Base-by-base conservation (phyloP, 176 grass and related monocot genomes). In the Lolium multiflorum region DNA sequence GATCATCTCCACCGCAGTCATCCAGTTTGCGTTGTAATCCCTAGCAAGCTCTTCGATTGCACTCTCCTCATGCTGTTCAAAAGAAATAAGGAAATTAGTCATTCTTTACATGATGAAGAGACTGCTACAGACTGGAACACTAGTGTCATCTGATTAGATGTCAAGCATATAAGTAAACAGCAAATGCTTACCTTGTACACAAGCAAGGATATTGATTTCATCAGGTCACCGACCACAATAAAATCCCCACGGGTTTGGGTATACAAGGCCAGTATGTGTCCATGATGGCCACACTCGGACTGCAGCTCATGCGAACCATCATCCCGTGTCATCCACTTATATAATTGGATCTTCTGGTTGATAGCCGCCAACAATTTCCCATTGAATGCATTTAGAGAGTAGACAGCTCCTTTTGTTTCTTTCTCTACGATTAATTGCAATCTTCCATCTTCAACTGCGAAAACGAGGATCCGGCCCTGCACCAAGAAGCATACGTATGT, bases 21-120 rank as follows among this genome's bases (percentile, higher is more conserved):
- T 98, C 96, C 96, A 98, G 80, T 98, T 98, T 22, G 96, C 93
- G 35, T 90, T 98, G 56, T 98, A 98, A 81, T 98, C 96, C 13
- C 96, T 85, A 8, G 96, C 91, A 31, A 90, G 86, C 93, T 98
- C 96, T 85, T 98, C 96, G 24, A 98, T 98, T 5, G 91, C 93
- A 63, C 96, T 90, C 89, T 98, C 96, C 86, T 98, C 96, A 0
- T 98, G 96, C 96, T 95, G 80, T 46, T 9, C 81, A 90, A 76
- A 77, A 31, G 17, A 66, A 59, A 25, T 62, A 75, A 1, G 17
- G 6, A 39, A 21, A 47, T 10, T 25, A 81, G 18, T 35, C 13
- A 77, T 18, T 56, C 5, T 35, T 35, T 35, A 21, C 11, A 10
- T 44, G 76, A 28, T 46, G 1, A 81, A 64, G 31, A 78, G 2